A percentile compares a stretch with the other conserved stretches of the same genome.
Conservation (phyloP, 371 early-diverging fungal genomes). For the Mortierella sp. region DNA sequence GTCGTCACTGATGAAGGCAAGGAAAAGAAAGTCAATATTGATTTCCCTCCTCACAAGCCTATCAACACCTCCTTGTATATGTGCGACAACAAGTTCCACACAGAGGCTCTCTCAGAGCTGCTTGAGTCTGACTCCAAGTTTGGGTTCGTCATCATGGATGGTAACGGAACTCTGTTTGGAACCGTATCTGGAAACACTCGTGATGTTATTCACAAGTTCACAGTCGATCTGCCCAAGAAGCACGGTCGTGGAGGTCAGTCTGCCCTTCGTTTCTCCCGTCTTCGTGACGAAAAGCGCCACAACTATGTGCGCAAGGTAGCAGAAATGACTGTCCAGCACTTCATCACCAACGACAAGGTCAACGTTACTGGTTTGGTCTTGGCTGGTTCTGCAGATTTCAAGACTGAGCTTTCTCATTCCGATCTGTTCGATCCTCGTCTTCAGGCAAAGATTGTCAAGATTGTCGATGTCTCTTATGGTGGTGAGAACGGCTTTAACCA, state of each 20-base stretch:
- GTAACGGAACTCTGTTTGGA: conserved; percentile 98
- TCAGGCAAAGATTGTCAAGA: conserved; percentile 89
- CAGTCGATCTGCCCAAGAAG: conserved; percentile 99
- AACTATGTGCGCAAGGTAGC: conserved; percentile 99
- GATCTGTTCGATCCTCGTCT: conserved; percentile 97
- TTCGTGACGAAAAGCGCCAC: conserved; percentile 99
- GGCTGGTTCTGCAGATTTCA: conserved; percentile 99
- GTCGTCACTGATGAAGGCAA: conserved; percentile 99
- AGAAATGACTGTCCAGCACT: conserved; percentile 95
- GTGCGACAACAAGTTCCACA: conserved; percentile 99
- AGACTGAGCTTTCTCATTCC: conserved; percentile 94
- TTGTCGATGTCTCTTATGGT: conserved; percentile 99
- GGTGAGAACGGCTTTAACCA: conserved; percentile 99
- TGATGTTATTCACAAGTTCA: conserved; percentile 95
- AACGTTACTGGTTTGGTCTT: conserved; percentile 97
- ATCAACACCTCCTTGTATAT: conserved; percentile 99
- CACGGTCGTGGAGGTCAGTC: conserved; percentile 99
- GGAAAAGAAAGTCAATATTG: conserved; percentile 99
- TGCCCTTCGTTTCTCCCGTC: conserved; percentile 99
- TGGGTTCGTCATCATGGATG: conserved; percentile 99
- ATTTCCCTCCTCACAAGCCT: conserved; percentile 99
- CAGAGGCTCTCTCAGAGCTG: conserved; percentile 93
- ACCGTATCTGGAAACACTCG: conserved; percentile 98
- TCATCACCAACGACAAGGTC: conserved; percentile 92
- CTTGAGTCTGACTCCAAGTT: conserved; percentile 98